phyloP scores from a whole-genome alignment of 495 filamentous ascomycete species.

The Terfezia claveryi region DNA sequence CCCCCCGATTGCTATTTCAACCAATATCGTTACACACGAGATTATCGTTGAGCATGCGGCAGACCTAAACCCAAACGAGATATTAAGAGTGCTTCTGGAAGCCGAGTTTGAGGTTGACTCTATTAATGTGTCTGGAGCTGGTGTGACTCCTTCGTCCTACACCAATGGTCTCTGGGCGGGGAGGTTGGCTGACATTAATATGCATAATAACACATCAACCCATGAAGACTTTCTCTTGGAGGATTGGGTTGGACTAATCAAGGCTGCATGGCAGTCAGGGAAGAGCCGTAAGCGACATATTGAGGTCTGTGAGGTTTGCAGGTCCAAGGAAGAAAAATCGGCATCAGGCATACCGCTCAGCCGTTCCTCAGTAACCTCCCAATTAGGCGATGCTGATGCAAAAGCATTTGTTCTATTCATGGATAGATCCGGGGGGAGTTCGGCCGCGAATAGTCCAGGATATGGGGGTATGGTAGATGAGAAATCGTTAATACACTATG shows the following conservation, averaged over 20 bases:
- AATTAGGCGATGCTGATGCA: not conserved
- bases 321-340: not conserved
- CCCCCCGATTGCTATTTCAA: constrained; percentile 29
- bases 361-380: not conserved
- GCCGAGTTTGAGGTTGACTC: constrained; percentile 26
- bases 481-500: no score
- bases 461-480: not conserved
- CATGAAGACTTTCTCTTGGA: not conserved
- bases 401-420: not conserved
- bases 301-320: not conserved
- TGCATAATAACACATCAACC: not conserved
- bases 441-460: not conserved
- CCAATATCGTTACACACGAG: constrained; percentile 34
- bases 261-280: not conserved
- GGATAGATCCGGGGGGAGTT: not conserved
- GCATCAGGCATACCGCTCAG: not conserved
- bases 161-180: not conserved
- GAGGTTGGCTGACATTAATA: not conserved
- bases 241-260: not conserved
- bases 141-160: not conserved
- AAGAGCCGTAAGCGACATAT: not conserved
- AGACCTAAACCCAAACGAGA: constrained; percentile 14
- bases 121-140: constrained; percentile 10
- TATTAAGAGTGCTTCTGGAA: constrained; percentile 24
- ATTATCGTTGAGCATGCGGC: constrained; percentile 23